phyloP scores from a whole-genome alignment of 73 alveolate genomes.

The Tetrahymena malaccensis region DNA sequence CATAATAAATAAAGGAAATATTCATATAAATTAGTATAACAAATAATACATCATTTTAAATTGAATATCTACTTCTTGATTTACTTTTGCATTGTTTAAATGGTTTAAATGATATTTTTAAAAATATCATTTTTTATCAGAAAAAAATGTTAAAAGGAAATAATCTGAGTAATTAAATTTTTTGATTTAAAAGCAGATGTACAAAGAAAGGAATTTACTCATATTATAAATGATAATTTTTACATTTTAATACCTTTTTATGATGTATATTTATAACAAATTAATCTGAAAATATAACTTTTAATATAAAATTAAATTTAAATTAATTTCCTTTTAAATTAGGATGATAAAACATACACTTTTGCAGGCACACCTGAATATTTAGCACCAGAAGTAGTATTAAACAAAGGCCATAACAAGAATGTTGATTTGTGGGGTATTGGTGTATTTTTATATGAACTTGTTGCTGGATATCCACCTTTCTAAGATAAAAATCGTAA shows the following conservation, averaged over 20 bases:
- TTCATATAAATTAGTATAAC: too few relatives aligned
- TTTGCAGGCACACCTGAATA: constrained; percentile 93
- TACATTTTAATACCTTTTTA: background rate
- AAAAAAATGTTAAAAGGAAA: too few relatives aligned
- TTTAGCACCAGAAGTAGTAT: constrained; percentile 88
- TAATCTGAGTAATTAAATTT: too few relatives aligned
- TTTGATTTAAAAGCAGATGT: too few relatives aligned
- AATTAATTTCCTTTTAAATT: background rate
- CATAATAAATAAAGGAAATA: too few relatives aligned
- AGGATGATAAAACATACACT: constrained; percentile 53
- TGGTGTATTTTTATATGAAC: constrained; percentile 92
- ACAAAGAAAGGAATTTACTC: too few relatives aligned
- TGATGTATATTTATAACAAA: background rate
- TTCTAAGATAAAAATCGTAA: constrained; percentile 77
- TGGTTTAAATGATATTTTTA: too few relatives aligned
- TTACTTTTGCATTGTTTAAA: too few relatives aligned
- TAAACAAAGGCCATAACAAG: constrained; percentile 79
- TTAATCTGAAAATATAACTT: background rate
- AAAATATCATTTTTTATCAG: too few relatives aligned
- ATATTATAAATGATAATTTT: too few relatives aligned
- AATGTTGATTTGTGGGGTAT: constrained; percentile 89
- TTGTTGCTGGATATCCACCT: constrained; percentile 94
- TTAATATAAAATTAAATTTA: background rate
- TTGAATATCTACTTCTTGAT: too few relatives aligned
- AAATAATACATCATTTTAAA: too few relatives aligned